Conservation (phyloP, 2,329 filamentous ascomycete genomes). For the Podosphaera leucotricha region DNA sequence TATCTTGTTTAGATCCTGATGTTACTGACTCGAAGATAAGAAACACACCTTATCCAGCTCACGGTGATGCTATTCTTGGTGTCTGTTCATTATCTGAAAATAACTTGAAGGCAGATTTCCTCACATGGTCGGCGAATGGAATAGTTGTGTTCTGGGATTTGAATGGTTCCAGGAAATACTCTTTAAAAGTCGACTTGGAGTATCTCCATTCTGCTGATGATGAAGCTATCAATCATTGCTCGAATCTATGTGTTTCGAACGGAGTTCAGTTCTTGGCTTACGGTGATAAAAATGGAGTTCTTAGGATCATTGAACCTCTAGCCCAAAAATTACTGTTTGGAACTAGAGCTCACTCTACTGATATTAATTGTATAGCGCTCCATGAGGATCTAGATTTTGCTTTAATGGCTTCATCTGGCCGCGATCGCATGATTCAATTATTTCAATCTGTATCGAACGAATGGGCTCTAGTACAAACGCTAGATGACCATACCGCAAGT, state of each 20-base stretch:
- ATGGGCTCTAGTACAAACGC: slow-evolving; percentile 68
- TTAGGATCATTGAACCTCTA: slow-evolving; percentile 41
- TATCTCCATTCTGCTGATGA: slow-evolving; percentile 27
- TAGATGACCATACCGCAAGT: slow-evolving; percentile 74
- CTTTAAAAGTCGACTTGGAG: slow-evolving; percentile 46
- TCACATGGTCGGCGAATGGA: slow-evolving; percentile 72
- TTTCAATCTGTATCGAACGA: slow-evolving; percentile 35
- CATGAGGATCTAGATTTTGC: slow-evolving; percentile 35
- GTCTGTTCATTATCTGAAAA: slow-evolving; percentile 44
- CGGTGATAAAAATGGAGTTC: slow-evolving; percentile 67
- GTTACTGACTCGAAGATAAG: slow-evolving; percentile 17
- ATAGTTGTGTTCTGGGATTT: slow-evolving; percentile 62
- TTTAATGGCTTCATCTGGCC: slow-evolving; percentile 59
- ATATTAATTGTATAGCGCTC: slow-evolving; percentile 62
- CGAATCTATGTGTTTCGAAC: slow-evolving; percentile 33
- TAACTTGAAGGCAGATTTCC: slow-evolving; percentile 43
- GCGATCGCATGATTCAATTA: slow-evolving; percentile 85
- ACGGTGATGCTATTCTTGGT: slow-evolving; percentile 45
- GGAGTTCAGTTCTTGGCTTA: slow-evolving; percentile 47
- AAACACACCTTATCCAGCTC: slow-evolving; percentile 32
- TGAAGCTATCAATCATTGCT: slow-evolving; percentile 33
- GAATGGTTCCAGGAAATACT: slow-evolving; percentile 42
- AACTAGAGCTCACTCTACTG: slow-evolving; percentile 65
- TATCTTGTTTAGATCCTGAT: slow-evolving; percentile 17
- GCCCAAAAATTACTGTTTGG: slow-evolving; percentile 40